phyloP scores from a whole-genome alignment of 495 filamentous ascomycete genomes.

The Clohesyomyces aquaticus region DNA sequence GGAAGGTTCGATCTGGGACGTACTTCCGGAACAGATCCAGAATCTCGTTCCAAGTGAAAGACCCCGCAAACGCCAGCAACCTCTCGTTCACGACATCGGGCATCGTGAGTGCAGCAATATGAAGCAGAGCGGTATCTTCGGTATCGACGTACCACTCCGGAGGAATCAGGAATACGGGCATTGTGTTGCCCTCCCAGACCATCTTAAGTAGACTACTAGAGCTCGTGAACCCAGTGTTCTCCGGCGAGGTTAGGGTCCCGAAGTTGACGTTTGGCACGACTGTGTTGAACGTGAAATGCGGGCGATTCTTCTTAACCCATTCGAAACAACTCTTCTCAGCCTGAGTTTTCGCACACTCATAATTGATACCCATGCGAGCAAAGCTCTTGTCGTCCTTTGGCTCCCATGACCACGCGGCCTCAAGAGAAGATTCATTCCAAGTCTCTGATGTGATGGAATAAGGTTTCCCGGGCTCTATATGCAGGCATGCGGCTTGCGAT shows the following conservation, averaged over 20 bases:
- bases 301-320: slow-evolving; percentile 55
- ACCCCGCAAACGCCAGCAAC: slow-evolving; percentile 23
- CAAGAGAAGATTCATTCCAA: slow-evolving; percentile 18
- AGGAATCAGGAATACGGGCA: neutral
- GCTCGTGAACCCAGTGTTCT: slow-evolving; percentile 16
- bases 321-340: slow-evolving; percentile 58
- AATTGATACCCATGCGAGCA: slow-evolving; percentile 48
- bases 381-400: slow-evolving; percentile 43
- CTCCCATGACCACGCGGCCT: slow-evolving; percentile 1
- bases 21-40: slow-evolving; percentile 24
- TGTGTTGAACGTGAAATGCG: slow-evolving; percentile 54
- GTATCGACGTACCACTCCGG: slow-evolving; percentile 31
- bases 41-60: slow-evolving; percentile 20
- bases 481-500: slow-evolving; percentile 17
- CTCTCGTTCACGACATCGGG: slow-evolving; percentile 30
- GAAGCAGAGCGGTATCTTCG: slow-evolving; percentile 24
- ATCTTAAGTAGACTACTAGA: slow-evolving; percentile 9
- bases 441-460: slow-evolving; percentile 4
- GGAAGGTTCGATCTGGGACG: slow-evolving; percentile 16
- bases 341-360: slow-evolving; percentile 51
- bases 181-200: slow-evolving; percentile 12
- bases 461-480: neutral
- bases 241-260: slow-evolving; percentile 11
- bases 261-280: slow-evolving; percentile 54
- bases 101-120: slow-evolving; percentile 30